Evolutionary conservation across 768 basidiomycete species (phyloP).

Genomic region (Pleurotus sapidus): DNA sequence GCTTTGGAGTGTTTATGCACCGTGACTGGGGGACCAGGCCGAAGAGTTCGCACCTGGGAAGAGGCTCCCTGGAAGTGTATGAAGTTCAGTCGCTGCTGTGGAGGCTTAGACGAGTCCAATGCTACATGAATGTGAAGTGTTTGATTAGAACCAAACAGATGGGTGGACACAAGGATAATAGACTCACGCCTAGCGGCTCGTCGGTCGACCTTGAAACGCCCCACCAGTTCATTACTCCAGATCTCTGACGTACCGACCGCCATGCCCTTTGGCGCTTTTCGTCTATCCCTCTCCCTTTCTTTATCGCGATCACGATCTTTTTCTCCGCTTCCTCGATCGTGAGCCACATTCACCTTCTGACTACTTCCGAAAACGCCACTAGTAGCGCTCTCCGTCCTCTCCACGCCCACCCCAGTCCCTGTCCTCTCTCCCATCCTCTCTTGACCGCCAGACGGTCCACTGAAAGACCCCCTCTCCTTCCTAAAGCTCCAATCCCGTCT

Average conservation of each 20-base stretch:
- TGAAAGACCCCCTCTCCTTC: conserved; percentile 44
- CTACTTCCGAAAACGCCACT: neutral
- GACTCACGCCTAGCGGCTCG: conserved; percentile 37
- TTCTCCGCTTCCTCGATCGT: conserved; percentile 18
- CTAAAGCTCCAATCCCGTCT: conserved; percentile 58
- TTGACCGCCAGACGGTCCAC: conserved; percentile 9
- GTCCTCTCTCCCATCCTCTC: conserved; percentile 9
- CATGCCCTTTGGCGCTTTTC: conserved; percentile 44
- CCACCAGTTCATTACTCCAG: conserved; percentile 64
- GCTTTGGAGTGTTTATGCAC: conserved; percentile 85
- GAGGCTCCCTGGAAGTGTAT: conserved; percentile 52
- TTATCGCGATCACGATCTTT: conserved; percentile 13
- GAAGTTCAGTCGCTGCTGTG: conserved; percentile 68
- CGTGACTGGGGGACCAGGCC: conserved; percentile 59
- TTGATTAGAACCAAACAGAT: neutral
- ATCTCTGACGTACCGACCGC: conserved; percentile 52
- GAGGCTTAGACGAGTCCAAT: conserved; percentile 51
- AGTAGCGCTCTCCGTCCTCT: neutral
- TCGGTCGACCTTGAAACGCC: conserved; percentile 60
- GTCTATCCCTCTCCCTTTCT: conserved; percentile 13
- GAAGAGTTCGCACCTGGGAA: conserved; percentile 30
- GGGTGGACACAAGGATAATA: conserved; percentile 4
- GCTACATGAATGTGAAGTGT: conserved; percentile 22
- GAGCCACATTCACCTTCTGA: neutral
- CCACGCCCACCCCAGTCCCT: conserved; percentile 7